These are phyloP conservation scores for Farysia itapuensis DNA, from an alignment of 1,284 basidiomycete genomes.

Conservation along the genomic window DNA sequence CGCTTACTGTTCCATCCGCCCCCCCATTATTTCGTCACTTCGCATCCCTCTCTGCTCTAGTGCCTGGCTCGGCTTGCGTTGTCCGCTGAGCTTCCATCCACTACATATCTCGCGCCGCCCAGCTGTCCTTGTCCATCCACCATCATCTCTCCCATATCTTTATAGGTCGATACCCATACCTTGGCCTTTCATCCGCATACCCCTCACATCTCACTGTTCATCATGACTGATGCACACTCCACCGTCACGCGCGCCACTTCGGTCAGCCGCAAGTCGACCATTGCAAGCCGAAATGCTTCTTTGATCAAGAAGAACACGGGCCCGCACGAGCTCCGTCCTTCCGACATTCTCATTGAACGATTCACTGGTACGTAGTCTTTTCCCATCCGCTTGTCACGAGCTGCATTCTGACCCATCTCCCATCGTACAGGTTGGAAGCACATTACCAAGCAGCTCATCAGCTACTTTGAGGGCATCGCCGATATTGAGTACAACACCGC, in stretches of 20 bases:
- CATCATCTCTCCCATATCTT: neutral
- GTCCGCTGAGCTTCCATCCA: no score
- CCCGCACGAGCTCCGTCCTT: slow-evolving; percentile 81
- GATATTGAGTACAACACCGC: slow-evolving; percentile 76
- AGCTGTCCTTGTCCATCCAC: neutral
- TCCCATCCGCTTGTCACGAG: neutral
- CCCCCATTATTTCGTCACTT: no score
- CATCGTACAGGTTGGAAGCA: slow-evolving; percentile 74
- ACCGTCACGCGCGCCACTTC: slow-evolving; percentile 55
- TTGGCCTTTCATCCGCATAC: neutral
- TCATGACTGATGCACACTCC: slow-evolving; percentile 57
- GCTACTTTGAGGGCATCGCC: slow-evolving; percentile 68
- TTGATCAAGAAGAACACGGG: slow-evolving; percentile 62
- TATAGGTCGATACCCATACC: neutral
- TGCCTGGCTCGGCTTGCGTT: no score
- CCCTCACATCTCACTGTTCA: slow-evolving; percentile 1
- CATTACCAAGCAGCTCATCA: slow-evolving; percentile 68
- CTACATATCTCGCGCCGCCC: no score
- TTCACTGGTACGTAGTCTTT: slow-evolving; percentile 54
- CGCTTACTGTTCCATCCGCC: no score
- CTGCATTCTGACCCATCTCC: neutral
- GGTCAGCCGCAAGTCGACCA: slow-evolving; percentile 57
- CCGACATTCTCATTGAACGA: slow-evolving; percentile 94
- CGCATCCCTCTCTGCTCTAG: no score
- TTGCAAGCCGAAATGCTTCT: slow-evolving; percentile 60